Percentiles rank a stretch among this genome's conserved stretches.
These are phyloP conservation scores for Dactylonectria estremocensis DNA, from an alignment of 2,329 filamentous ascomycete genomes.

Conservation along the genomic window DNA sequence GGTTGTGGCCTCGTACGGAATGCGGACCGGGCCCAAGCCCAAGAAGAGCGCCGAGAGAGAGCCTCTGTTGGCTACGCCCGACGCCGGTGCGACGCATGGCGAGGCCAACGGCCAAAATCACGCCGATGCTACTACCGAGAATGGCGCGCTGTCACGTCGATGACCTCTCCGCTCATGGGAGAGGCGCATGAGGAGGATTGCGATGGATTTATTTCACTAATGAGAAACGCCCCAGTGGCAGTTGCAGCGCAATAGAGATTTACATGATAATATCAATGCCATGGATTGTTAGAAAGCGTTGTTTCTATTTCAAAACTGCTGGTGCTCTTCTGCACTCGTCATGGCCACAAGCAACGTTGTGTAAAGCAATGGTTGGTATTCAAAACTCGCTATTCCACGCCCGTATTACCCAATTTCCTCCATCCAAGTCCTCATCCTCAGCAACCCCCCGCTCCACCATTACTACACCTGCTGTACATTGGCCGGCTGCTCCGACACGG, in stretches of 20 bases:
- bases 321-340: no score
- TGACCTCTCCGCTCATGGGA: neutral
- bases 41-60: conserved; percentile 41
- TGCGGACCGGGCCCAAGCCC: conserved; percentile 35
- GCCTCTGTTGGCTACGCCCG: conserved; percentile 39
- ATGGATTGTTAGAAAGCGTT: neutral
- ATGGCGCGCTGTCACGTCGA: conserved; percentile 1
- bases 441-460: fast-evolving
- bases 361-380: no score
- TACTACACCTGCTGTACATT: conserved; percentile 29
- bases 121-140: neutral
- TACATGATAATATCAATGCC: conserved; percentile 2
- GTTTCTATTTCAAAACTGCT: neutral
- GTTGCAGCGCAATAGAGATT: conserved; percentile 11
- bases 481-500: conserved; percentile 14
- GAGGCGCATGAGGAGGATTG: neutral
- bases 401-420: neutral
- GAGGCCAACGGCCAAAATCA: conserved; percentile 12
- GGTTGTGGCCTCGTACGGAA: conserved; percentile 77
- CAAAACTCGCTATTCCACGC: neutral
- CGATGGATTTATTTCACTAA: conserved; percentile 8
- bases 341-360: no score
- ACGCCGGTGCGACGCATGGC: conserved; percentile 7
- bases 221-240: conserved; percentile 2
- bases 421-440: conserved; percentile 19